These are phyloP conservation scores for Syncephalis fuscata DNA, from an alignment of 371 early-diverging fungal species.

Conservation along the genomic window DNA sequence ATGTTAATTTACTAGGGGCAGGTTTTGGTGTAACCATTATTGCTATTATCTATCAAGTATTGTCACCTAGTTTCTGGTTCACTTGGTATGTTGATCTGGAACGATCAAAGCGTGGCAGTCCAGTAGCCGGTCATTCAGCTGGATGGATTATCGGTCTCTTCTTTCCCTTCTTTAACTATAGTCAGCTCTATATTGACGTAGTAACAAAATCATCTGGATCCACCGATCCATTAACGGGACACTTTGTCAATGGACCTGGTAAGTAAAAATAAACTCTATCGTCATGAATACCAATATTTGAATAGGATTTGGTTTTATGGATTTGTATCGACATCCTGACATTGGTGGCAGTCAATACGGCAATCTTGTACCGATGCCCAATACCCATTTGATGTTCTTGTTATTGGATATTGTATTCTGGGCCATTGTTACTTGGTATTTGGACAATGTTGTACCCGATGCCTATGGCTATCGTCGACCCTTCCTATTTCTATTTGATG, in stretches of 20 bases:
- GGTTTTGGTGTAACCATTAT: constrained; percentile 49
- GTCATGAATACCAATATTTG: not conserved
- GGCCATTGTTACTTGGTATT: constrained; percentile 28
- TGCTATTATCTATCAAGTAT: constrained; percentile 47
- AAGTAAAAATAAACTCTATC: not conserved
- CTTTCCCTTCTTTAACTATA: constrained; percentile 59
- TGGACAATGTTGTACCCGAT: constrained; percentile 50
- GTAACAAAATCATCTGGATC: constrained; percentile 31
- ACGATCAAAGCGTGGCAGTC: constrained; percentile 17
- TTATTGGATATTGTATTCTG: constrained; percentile 35
- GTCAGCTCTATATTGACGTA: constrained; percentile 46
- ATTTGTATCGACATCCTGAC: not conserved
- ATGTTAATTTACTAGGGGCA: constrained; percentile 4
- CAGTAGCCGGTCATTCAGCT: not conserved
- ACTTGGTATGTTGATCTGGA: constrained; percentile 47
- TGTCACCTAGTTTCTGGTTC: constrained; percentile 37
- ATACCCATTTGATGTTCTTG: constrained; percentile 29
- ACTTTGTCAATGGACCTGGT: constrained; percentile 38
- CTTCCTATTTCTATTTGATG: constrained; percentile 35
- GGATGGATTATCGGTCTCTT: constrained; percentile 18
- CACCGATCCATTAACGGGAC: constrained; percentile 32
- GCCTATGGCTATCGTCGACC: constrained; percentile 36
- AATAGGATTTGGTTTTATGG: not conserved
- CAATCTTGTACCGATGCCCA: constrained; percentile 25
- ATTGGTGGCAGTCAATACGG: not conserved